Evolutionary conservation across 2,329 filamentous ascomycete genomes (phyloP).

Genomic region (Diaporthe humulicola): DNA sequence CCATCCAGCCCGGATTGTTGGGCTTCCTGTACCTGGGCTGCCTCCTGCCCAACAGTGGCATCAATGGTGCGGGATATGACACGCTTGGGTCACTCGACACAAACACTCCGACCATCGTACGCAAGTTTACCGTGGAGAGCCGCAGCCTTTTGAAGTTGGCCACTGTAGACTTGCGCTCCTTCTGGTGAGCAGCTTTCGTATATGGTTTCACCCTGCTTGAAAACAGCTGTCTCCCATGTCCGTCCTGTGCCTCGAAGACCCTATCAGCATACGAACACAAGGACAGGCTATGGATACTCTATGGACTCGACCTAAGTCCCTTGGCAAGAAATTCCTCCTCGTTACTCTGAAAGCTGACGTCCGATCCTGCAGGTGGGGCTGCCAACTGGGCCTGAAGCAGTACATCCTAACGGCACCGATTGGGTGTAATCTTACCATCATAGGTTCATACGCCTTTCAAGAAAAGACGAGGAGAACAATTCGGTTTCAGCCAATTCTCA

Average conservation of each 20-base stretch:
- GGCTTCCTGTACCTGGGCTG: not conserved
- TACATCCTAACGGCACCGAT: not conserved
- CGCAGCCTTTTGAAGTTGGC: not conserved
- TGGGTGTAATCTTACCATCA: conserved; percentile 12
- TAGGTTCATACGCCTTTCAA: not conserved
- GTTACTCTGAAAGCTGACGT: not conserved
- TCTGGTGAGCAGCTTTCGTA: not conserved
- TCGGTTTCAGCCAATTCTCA: conserved; percentile 9
- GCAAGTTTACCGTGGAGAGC: not conserved
- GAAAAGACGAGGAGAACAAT: not conserved
- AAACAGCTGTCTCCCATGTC: not conserved
- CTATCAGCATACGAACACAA: not conserved
- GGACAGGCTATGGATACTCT: not conserved
- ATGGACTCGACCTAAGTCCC: not conserved
- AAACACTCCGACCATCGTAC: not conserved
- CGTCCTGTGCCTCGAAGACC: not conserved
- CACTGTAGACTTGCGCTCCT: not conserved
- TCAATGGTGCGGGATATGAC: not conserved
- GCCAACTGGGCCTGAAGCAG: conserved; percentile 3
- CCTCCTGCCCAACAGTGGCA: not conserved
- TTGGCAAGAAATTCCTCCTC: not conserved
- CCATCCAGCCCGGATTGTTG: not conserved
- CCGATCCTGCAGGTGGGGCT: not conserved
- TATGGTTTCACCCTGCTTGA: not conserved
- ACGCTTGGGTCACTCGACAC: conserved; percentile 17